Base-by-base conservation (phyloP, 1,139 yeast genomes). In the Sugiyamaella paludigena region DNA sequence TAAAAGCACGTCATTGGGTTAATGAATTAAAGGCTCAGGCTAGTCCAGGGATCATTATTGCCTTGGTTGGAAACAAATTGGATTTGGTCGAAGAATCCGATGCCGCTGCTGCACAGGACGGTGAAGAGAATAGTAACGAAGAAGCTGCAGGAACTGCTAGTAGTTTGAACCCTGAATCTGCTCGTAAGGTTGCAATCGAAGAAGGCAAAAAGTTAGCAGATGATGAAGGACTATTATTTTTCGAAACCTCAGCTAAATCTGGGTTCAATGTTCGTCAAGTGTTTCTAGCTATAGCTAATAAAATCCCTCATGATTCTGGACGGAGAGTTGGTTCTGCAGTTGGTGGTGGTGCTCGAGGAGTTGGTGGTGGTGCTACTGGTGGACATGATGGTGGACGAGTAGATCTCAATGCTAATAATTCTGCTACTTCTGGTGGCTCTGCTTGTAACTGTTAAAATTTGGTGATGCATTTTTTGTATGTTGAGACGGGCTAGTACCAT, bases 1-100 rank as follows among this genome's bases (percentile, higher is more conserved):
- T 92, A 63, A 91, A 92, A 69, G 98, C 98, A n/a, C 84, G 98
- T 62, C 97, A 91, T 69, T 92, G 98, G 98, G 97, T 92, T 51
- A 88, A 88, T 64, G 98, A 92, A 67, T 77, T 92, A 59, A 96
- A 88, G 63, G 96, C 94, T 59, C 98, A 91, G 70, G 98, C 98
- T 19, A 77, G 86, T 30, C 88, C 88, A 57, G 91, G 85, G 59
- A 92, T 92, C 55, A 81, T 89, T 49, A 91, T 92, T 66, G 98
- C 98, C 2, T 75, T 92, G 40, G 96, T 91, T 32, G 98, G 97
- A 30, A 92, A 92, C 73, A 89, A 92, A 70, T 78, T 80, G 55
- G 98, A 92, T 71, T 74, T 92, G 45, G 68, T 67, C 31, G 65
- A 62, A 37, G 38, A 33, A 12, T 58, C 51, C 15, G 69, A 81